Percentiles rank a stretch among this genome's conserved stretches.
Conservation (phyloP, 2,329 filamentous ascomycete genomes). For the Aspergillus glaucus region DNA sequence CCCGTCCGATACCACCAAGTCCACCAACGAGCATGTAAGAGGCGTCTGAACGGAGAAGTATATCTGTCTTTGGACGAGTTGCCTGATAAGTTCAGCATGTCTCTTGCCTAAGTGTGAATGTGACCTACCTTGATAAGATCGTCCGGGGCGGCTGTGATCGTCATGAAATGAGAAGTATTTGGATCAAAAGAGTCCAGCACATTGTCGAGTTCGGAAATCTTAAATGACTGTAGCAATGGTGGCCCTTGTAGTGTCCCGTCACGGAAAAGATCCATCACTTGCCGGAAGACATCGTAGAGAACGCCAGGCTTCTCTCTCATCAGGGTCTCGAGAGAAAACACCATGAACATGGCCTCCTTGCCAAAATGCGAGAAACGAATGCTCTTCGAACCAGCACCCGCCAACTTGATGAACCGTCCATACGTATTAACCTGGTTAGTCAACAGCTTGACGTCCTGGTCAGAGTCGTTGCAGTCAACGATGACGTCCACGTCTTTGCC, state of each 20-base stretch:
- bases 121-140: conserved; percentile 10
- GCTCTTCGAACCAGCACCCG: conserved; percentile 5
- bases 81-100: neutral
- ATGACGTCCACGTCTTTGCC: conserved; percentile 8
- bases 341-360: conserved; percentile 9
- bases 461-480: conserved; percentile 5
- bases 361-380: neutral
- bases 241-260: conserved; percentile 9
- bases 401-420: conserved; percentile 27
- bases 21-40: conserved; percentile 24
- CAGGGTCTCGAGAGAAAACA: conserved; percentile 10
- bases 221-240: neutral
- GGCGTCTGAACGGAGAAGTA: conserved; percentile 7
- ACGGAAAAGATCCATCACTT: conserved; percentile 10
- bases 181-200: conserved; percentile 6
- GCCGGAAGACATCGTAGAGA: conserved; percentile 5
- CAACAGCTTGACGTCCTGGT: neutral
- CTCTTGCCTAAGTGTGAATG: too few relatives aligned
- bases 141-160: conserved; percentile 3
- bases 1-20: conserved; percentile 22
- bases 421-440: conserved; percentile 14
- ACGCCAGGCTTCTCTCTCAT: conserved; percentile 3
- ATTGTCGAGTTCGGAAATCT: conserved; percentile 7
- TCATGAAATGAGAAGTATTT: conserved; percentile 2
- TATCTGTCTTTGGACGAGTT: neutral